phyloP scores from a whole-genome alignment of 257 asterid species.

The Capsicum baccatum region DNA sequence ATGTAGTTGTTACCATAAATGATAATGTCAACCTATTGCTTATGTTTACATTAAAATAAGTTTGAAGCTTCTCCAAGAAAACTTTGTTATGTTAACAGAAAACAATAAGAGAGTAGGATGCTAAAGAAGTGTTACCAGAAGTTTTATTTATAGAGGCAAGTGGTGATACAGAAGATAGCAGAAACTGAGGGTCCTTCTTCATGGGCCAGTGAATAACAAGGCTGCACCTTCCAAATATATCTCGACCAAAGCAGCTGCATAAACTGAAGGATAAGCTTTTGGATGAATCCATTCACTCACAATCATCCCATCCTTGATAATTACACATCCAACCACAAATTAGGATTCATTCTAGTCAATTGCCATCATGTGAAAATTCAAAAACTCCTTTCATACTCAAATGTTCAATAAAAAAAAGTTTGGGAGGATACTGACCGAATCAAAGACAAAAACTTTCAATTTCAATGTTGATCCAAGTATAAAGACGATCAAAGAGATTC shows the following conservation, averaged over 20 bases:
- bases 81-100: neutral
- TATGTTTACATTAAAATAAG: neutral
- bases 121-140: constrained; percentile 49
- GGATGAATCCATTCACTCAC: no score
- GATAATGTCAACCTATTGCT: neutral
- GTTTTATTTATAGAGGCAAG: constrained; percentile 46
- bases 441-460: no score
- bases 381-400: no score
- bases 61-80: constrained; percentile 10
- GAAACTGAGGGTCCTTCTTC: constrained; percentile 65
- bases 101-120: constrained; percentile 19
- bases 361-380: no score
- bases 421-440: no score
- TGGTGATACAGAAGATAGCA: constrained; percentile 91
- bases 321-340: no score
- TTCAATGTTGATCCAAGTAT: no score
- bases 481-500: no score
- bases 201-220: constrained; percentile 98
- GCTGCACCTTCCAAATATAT: constrained; percentile 96
- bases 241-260: constrained; percentile 82
- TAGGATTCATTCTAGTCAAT: no score
- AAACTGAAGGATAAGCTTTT: no score
- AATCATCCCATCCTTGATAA: no score
- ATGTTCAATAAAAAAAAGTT: no score
- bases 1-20: neutral